Percentiles rank a stretch among this genome's conserved stretches.
Conservation (phyloP, 257 asterid species). For the Plantago ovata region DNA sequence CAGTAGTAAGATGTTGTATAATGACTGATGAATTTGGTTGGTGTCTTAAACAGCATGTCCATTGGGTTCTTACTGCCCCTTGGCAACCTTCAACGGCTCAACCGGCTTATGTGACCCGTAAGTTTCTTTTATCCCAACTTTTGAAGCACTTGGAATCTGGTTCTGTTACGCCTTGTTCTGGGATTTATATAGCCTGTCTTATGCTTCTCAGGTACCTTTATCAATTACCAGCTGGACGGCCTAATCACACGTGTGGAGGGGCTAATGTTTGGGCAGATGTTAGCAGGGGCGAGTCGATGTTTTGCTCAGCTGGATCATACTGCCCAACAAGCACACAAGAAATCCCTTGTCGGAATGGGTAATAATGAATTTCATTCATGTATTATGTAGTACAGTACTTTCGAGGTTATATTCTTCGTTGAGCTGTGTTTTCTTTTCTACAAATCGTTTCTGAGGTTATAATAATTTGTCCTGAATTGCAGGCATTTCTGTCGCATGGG, state of each 20-base stretch:
- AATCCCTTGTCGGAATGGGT: slow-evolving; percentile 71
- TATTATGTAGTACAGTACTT: not conserved
- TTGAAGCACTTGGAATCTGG: slow-evolving; percentile 4
- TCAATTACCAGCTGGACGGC: slow-evolving; percentile 61
- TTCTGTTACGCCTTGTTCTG: slow-evolving; percentile 2
- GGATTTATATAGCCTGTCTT: slow-evolving; percentile 13
- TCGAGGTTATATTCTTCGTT: not conserved
- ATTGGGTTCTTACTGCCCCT: slow-evolving; percentile 84
- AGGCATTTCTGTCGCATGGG: slow-evolving; percentile 74
- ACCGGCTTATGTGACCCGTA: slow-evolving; percentile 89
- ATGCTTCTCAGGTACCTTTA: slow-evolving; percentile 56
- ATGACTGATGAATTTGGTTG: slow-evolving; percentile 14
- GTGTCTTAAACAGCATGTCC: slow-evolving; percentile 66
- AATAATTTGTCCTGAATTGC: slow-evolving; percentile 24
- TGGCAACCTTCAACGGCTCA: slow-evolving; percentile 46
- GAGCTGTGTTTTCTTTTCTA: too few relatives aligned
- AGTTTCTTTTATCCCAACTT: slow-evolving; percentile 25
- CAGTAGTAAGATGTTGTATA: too few relatives aligned
- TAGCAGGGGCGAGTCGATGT: slow-evolving; percentile 54
- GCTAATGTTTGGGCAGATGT: slow-evolving; percentile 92
- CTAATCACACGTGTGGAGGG: slow-evolving; percentile 83
- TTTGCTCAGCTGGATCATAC: slow-evolving; percentile 87
- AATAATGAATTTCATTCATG: slow-evolving; percentile 14
- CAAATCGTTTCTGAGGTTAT: not conserved
- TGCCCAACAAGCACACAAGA: slow-evolving; percentile 69